Conservation (phyloP, 768 basidiomycete species). For the Dioszegia hungarica region DNA sequence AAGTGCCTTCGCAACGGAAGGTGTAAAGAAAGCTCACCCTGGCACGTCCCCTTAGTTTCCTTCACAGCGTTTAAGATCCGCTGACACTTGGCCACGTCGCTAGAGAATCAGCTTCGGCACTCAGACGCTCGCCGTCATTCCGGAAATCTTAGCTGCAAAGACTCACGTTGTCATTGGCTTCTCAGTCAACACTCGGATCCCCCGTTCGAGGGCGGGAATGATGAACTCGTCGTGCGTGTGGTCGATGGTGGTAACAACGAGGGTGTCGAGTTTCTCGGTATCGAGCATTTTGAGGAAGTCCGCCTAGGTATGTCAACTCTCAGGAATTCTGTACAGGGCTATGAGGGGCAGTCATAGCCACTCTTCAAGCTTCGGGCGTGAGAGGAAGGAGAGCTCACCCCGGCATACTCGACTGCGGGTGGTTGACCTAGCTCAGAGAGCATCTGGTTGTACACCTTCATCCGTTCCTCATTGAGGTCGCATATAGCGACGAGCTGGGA, state of each 20-base stretch:
- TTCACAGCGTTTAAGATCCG: constrained; percentile 54
- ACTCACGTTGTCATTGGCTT: constrained; percentile 57
- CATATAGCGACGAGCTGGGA: constrained; percentile 54
- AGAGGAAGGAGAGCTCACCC: too few relatives aligned
- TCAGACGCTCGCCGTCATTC: neutral
- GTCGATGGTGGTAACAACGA: constrained; percentile 56
- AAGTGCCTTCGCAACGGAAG: constrained; percentile 10
- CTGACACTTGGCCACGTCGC: constrained; percentile 54
- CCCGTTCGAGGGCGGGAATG: constrained; percentile 48
- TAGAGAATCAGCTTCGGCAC: constrained; percentile 7
- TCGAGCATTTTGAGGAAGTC: constrained; percentile 54
- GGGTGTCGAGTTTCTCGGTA: constrained; percentile 53
- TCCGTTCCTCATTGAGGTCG: constrained; percentile 54
- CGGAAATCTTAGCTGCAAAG: neutral
- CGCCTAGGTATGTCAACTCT: constrained; percentile 52
- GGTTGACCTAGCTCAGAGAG: constrained; percentile 51
- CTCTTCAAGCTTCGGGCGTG: too few relatives aligned
- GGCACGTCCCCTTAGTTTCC: constrained; percentile 49
- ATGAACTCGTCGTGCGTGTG: constrained; percentile 55
- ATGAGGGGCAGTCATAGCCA: too few relatives aligned
- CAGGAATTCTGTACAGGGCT: too few relatives aligned
- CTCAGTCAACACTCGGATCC: constrained; percentile 54
- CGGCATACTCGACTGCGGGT: constrained; percentile 24
- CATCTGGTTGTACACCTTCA: constrained; percentile 53
- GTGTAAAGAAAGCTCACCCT: constrained; percentile 27